Percentiles rank a stretch among this genome's conserved stretches.
Evolutionary conservation across 1,284 basidiomycete genomes (phyloP).

Genomic region (Kalmanozyma brasiliensis): DNA sequence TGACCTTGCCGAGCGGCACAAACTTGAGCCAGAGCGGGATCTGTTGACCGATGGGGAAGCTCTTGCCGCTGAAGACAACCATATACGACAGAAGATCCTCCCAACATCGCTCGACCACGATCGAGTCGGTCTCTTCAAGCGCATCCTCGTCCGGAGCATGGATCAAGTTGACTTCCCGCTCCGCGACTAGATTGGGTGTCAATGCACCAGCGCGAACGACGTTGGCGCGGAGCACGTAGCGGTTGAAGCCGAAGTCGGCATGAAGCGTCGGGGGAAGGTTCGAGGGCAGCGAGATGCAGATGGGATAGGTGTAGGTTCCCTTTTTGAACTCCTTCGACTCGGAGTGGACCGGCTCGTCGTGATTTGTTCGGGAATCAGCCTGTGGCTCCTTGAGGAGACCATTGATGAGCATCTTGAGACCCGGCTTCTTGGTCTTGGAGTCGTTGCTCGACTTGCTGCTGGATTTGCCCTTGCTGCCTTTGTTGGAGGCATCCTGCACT

Average conservation of each 20-base stretch:
- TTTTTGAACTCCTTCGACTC: conserved; percentile 91
- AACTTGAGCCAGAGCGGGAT: conserved; percentile 85
- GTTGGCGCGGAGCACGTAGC: conserved; percentile 82
- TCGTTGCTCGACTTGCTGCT: conserved; percentile 15
- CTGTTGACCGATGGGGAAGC: conserved; percentile 76
- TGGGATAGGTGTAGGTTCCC: conserved; percentile 92
- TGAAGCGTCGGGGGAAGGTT: conserved; percentile 82
- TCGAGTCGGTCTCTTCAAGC: conserved; percentile 79
- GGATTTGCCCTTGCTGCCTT: conserved; percentile 20
- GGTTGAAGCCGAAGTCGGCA: conserved; percentile 81
- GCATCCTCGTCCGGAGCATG: conserved; percentile 74
- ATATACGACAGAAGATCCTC: conserved; percentile 86
- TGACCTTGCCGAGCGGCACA: conserved; percentile 83
- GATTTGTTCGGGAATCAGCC: conserved; percentile 14
- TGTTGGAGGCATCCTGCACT: conserved; percentile 19
- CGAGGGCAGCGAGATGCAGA: conserved; percentile 86
- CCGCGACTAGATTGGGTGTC: conserved; percentile 77
- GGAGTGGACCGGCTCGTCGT: conserved; percentile 47
- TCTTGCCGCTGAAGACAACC: conserved; percentile 80
- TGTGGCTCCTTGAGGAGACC: conserved; percentile 44
- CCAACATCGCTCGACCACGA: conserved; percentile 91
- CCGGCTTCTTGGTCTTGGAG: conserved; percentile 33
- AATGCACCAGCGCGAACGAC: conserved; percentile 87
- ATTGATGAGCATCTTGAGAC: conserved; percentile 47
- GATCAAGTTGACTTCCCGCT: conserved; percentile 81